phyloP scores from a whole-genome alignment of 2,329 filamentous ascomycete genomes.

The Fusarium sp. region DNA sequence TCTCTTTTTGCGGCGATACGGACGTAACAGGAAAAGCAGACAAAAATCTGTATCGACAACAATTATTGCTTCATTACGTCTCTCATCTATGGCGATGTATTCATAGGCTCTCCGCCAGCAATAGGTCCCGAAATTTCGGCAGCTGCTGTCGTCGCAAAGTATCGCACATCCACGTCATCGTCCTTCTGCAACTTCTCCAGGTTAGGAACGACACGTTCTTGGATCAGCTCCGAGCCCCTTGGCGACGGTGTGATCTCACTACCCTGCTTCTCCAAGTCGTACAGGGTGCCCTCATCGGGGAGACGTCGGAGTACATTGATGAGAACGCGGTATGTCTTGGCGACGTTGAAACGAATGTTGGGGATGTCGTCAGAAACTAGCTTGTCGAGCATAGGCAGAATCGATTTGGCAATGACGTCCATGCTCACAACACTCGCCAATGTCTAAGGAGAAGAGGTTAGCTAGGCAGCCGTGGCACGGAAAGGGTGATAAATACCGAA shows the following conservation, averaged over 20 bases:
- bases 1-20: conserved; percentile 31
- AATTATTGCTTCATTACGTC: conserved; percentile 65
- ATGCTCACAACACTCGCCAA: conserved; percentile 92
- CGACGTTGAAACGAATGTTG: conserved; percentile 99
- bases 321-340: conserved; percentile 93
- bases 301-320: conserved; percentile 92
- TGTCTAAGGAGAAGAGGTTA: conserved; percentile 68
- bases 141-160: conserved; percentile 93
- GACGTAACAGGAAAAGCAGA: conserved; percentile 33
- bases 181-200: conserved; percentile 96
- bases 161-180: conserved; percentile 97
- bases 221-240: conserved; percentile 81
- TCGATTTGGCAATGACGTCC: conserved; percentile 90
- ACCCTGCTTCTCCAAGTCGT: conserved; percentile 84
- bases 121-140: conserved; percentile 63
- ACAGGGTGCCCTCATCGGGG: conserved; percentile 87
- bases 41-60: conserved; percentile 50
- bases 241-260: conserved; percentile 71
- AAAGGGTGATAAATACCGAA: conserved; percentile 72
- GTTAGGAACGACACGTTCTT: conserved; percentile 87
- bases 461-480: conserved; percentile 11
- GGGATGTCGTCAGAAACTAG: conserved; percentile 94
- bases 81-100: conserved; percentile 71
- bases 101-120: conserved; percentile 69
- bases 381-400: conserved; percentile 95